Evolutionary conservation across 495 filamentous ascomycete species (phyloP).

Genomic region (Annulohypoxylon maeteangense): DNA sequence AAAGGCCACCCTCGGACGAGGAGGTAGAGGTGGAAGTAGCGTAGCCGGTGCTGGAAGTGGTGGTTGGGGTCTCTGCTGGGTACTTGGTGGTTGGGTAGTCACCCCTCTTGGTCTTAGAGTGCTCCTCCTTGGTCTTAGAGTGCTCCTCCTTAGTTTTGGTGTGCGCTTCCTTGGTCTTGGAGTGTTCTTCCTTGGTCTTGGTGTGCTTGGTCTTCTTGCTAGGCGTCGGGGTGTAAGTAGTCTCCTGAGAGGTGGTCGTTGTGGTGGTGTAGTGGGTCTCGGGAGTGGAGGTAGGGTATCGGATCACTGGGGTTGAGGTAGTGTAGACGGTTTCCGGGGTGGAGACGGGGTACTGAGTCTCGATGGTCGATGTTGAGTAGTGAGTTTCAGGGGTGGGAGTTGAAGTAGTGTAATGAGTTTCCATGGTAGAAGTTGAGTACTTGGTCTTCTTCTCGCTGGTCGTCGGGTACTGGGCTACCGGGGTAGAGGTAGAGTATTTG

Average conservation of each 20-base stretch:
- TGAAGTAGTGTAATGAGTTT: constrained; percentile 17
- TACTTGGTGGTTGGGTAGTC: constrained; percentile 9
- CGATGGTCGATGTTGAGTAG: constrained; percentile 9
- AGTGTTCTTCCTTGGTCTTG: constrained; percentile 8
- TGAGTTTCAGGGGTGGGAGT: not conserved
- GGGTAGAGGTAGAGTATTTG: constrained; percentile 11
- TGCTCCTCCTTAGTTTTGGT: constrained; percentile 21
- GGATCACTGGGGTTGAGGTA: constrained; percentile 1
- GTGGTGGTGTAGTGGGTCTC: constrained; percentile 5
- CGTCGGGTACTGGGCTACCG: constrained; percentile 27
- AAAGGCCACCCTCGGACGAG: constrained; percentile 13
- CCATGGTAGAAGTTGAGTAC: constrained; percentile 15
- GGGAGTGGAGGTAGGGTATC: constrained; percentile 26
- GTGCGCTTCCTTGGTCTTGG: constrained; percentile 17
- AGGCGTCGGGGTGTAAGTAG: not conserved
- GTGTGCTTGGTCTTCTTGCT: constrained; percentile 2
- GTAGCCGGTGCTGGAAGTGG: constrained; percentile 2
- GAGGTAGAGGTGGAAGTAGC: not conserved
- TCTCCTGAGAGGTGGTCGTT: not conserved
- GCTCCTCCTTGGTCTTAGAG: constrained; percentile 15
- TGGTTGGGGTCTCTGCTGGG: constrained; percentile 10
- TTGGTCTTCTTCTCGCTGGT: constrained; percentile 20
- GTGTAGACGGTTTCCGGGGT: constrained; percentile 6
- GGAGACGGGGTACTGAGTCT: not conserved
- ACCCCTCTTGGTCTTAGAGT: constrained; percentile 19